Conservation (phyloP, 2,329 filamentous ascomycete genomes). For the Sporothrix protearum region DNA sequence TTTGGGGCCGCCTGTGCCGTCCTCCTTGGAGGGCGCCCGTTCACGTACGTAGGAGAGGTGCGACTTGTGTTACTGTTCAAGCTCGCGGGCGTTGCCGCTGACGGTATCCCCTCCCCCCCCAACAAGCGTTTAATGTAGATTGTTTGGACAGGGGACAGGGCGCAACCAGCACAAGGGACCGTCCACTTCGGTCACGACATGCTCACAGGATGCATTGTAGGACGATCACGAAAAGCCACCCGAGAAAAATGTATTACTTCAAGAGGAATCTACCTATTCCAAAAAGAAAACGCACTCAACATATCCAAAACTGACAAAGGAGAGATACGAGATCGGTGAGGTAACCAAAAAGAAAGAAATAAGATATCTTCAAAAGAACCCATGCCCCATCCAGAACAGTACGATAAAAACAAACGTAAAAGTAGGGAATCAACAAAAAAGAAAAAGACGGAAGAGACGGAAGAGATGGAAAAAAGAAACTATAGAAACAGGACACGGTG, state of each 20-base stretch:
- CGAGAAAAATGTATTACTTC: not conserved
- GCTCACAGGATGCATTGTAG: not conserved
- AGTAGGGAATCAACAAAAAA: constrained; percentile 16
- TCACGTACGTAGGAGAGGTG: not conserved
- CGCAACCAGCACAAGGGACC: not conserved
- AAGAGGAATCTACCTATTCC: not conserved
- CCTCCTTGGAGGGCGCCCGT: not conserved
- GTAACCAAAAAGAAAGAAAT: not conserved
- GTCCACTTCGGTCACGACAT: not conserved
- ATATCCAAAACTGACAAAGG: not conserved
- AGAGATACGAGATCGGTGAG: not conserved
- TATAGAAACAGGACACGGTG: not conserved
- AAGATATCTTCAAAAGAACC: not conserved
- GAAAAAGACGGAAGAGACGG: not conserved
- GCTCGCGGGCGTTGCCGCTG: not conserved
- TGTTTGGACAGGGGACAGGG: not conserved
- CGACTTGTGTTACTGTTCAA: not conserved
- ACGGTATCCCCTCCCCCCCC: not conserved
- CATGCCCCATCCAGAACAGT: not conserved
- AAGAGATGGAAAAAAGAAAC: not conserved
- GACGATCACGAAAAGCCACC: not conserved
- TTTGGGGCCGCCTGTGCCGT: not conserved
- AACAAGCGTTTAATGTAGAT: not conserved
- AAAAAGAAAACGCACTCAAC: not conserved
- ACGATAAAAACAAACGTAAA: not conserved